phyloP scores from a whole-genome alignment of 345 rosid species.

The Aquilaria yunnanensis region DNA sequence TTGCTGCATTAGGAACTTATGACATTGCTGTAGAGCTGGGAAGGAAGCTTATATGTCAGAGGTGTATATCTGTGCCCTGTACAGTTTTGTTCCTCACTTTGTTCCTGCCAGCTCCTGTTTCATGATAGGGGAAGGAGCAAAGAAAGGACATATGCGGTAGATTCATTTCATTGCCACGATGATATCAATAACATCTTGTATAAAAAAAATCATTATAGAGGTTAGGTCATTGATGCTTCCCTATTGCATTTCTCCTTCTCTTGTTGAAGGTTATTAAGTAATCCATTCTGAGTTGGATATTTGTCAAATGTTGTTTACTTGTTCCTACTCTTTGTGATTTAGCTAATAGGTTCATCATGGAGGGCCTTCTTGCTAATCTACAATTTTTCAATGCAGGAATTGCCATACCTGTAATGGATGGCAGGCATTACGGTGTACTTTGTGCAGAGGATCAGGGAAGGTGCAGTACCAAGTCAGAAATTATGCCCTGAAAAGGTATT shows the following conservation, averaged over 20 bases:
- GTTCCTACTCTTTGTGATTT: too few relatives aligned
- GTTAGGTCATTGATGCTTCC: too few relatives aligned
- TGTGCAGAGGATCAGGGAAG: constrained; percentile 91
- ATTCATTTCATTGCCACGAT: too few relatives aligned
- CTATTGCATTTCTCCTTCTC: too few relatives aligned
- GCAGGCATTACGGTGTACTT: constrained; percentile 83
- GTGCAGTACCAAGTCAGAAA: constrained; percentile 82
- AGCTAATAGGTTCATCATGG: too few relatives aligned
- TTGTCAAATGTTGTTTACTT: too few relatives aligned
- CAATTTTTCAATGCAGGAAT: constrained; percentile 40
- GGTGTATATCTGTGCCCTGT: constrained; percentile 33
- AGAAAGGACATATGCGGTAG: too few relatives aligned
- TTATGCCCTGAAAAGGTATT: constrained; percentile 68
- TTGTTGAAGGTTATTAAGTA: too few relatives aligned
- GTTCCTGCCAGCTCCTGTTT: neutral
- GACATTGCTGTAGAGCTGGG: constrained; percentile 87
- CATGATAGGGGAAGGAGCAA: too few relatives aligned
- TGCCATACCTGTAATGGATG: constrained; percentile 82
- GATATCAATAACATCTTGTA: neutral
- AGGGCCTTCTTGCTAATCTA: too few relatives aligned
- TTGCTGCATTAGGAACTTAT: constrained; percentile 86
- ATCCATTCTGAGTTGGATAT: too few relatives aligned
- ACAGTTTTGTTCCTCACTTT: constrained; percentile 1
- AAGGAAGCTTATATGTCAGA: constrained; percentile 87
- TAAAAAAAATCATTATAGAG: neutral